Conservation (phyloP, 495 filamentous ascomycete species). For the Jackrogersella minutella region DNA sequence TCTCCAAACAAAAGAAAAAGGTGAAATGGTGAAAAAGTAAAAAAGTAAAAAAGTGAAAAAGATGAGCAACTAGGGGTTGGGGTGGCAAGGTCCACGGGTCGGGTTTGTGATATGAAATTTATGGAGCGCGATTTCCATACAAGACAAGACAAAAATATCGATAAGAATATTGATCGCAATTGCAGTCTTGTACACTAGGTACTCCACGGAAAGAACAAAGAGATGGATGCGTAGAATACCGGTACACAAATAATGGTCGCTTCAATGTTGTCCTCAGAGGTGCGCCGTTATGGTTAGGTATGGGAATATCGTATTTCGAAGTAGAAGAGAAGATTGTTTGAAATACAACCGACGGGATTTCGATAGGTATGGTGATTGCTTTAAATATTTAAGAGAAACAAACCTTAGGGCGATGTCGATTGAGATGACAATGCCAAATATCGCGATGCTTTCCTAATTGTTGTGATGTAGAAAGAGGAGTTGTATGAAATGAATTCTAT, state of each 20-base stretch:
- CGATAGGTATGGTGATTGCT: neutral
- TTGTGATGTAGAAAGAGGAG: neutral
- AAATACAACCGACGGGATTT: neutral
- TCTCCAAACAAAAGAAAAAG: neutral
- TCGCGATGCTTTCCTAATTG: slow-evolving; percentile 15
- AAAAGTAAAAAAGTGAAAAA: neutral
- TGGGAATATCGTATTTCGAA: slow-evolving; percentile 8
- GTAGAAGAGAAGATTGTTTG: neutral
- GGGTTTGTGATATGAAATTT: neutral
- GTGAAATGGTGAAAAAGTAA: neutral
- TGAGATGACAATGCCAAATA: neutral
- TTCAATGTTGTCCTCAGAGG: too few relatives aligned
- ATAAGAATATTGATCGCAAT: neutral
- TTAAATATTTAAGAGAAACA: slow-evolving; percentile 4
- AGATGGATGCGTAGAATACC: neutral
- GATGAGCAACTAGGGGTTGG: neutral
- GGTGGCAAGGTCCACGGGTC: neutral
- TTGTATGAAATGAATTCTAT: too few relatives aligned
- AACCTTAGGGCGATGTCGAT: slow-evolving; percentile 13
- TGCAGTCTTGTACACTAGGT: neutral
- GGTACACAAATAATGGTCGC: neutral
- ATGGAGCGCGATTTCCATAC: neutral
- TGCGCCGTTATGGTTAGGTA: slow-evolving; percentile 11
- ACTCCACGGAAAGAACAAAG: slow-evolving; percentile 30
- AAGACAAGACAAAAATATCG: neutral